Base-by-base conservation (phyloP, 257 asterid species). In the Prunella vulgaris region DNA sequence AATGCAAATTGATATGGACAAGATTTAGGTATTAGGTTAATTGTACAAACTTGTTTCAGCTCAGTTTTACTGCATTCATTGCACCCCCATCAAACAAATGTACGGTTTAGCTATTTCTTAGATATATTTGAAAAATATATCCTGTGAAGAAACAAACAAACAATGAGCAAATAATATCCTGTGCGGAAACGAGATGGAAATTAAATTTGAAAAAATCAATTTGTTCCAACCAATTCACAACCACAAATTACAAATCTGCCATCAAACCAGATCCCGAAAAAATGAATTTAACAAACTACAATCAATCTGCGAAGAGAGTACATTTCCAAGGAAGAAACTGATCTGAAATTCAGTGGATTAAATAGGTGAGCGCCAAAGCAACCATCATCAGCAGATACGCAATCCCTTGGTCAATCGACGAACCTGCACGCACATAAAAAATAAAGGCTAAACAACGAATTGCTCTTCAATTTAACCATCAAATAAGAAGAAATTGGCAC, bases 381-480 rank as follows among this genome's bases (percentile, higher is more conserved):
- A 65, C 69, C 64, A 77, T 9, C 84, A 83, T 79, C 1, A 82
- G 69, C 67, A 72, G 40, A 22, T 76, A 78, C 6, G 80, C 81
- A 64, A 78, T 72, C 38, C 83, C 83, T 60, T 78, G 83, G 64
- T 78, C 83, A 10, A 78, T 56, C 5, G 86, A 78, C 33, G 70
- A 18, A 2, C 84, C 84, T 80, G 76, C 79, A 79, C 2, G 0
- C 9, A 3, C 49, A 42, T 15, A 42, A 2, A 12, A 3, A 10
- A 12, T 27, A 27, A 27, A 27, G 4, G 4, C 32, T 27, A 27
- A 28, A 28, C 33, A 28, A 8, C 1, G 42, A 40, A 40, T 40
- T 9, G 5, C 3, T 10, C 1, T 40, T 10, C 48, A 40, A 40
- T 40, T 40, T 10, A 1, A 40, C 48, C 48, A 40, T 40, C 42